Evolutionary conservation across 352 stramenopile species (phyloP).

Genomic region (Globisporangium cystogenes): DNA sequence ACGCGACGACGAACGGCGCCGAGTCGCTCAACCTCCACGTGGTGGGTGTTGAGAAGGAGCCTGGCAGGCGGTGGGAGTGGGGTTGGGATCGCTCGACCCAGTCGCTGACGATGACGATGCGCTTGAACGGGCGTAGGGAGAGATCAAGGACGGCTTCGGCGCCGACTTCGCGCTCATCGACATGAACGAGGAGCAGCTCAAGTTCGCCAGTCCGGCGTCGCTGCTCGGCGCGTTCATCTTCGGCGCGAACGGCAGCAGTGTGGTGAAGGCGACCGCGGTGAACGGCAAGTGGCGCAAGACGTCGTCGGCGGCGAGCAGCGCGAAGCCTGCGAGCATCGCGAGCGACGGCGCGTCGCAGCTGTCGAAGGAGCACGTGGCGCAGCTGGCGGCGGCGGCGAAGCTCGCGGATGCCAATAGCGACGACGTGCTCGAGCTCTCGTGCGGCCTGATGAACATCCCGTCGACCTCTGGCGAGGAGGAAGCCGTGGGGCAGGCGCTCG

Average conservation of each 20-base stretch:
- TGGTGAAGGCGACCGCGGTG: conserved; percentile 68
- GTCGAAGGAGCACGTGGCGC: conserved; percentile 35
- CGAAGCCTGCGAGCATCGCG: neutral
- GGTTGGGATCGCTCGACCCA: too few relatives aligned
- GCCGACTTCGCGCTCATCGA: conserved; percentile 73
- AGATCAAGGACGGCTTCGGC: conserved; percentile 57
- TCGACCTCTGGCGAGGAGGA: conserved; percentile 76
- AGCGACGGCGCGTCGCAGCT: conserved; percentile 10
- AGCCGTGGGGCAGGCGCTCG: conserved; percentile 54
- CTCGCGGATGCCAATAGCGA: conserved; percentile 52
- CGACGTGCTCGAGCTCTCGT: conserved; percentile 58
- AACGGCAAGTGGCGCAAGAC: conserved; percentile 66
- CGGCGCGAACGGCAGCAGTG: conserved; percentile 56
- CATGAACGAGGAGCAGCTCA: conserved; percentile 64
- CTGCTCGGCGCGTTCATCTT: conserved; percentile 70
- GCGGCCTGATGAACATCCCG: conserved; percentile 60
- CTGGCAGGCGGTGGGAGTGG: too few relatives aligned
- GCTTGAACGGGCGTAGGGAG: conserved; percentile 26
- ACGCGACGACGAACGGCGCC: conserved; percentile 60
- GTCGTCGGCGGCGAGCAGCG: conserved; percentile 13
- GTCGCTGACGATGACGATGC: neutral
- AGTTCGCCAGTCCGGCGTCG: conserved; percentile 47
- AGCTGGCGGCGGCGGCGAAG: conserved; percentile 40
- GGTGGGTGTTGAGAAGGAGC: conserved; percentile 23
- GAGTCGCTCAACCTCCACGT: conserved; percentile 64